A percentile compares a stretch with the other conserved stretches of the same genome.
Conservation (phyloP, 2,329 filamentous ascomycete genomes). For the Davidsoniella neocaledoniae region DNA sequence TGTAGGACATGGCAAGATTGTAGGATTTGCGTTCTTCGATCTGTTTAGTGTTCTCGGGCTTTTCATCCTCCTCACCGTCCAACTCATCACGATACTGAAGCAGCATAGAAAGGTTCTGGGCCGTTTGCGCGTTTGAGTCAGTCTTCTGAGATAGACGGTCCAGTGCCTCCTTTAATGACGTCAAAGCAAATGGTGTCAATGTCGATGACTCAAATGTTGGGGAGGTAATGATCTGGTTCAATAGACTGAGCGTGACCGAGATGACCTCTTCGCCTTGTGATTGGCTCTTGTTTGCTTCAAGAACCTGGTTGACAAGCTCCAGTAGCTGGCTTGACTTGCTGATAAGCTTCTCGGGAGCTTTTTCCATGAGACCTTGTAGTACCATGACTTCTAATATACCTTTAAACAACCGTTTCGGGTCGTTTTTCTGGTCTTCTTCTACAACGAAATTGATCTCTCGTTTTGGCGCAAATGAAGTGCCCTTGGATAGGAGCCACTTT, state of each 20-base stretch:
- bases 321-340: slow-evolving; percentile 47
- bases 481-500: slow-evolving; percentile 33
- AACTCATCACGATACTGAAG: slow-evolving; percentile 38
- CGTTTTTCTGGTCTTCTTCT: slow-evolving; percentile 14
- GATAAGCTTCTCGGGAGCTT: slow-evolving; percentile 45
- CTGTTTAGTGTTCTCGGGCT: slow-evolving; percentile 29
- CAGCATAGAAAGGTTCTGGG: slow-evolving; percentile 37
- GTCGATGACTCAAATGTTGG: slow-evolving; percentile 36
- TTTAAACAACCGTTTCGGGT: slow-evolving; percentile 23
- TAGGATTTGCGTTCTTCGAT: slow-evolving; percentile 46
- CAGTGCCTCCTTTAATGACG: slow-evolving; percentile 32
- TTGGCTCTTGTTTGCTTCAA: slow-evolving; percentile 29
- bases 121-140: slow-evolving; percentile 23
- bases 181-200: slow-evolving; percentile 25
- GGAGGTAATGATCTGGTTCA: slow-evolving; percentile 43
- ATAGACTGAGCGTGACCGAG: slow-evolving; percentile 39
- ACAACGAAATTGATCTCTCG: slow-evolving; percentile 19
- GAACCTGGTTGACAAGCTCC: slow-evolving; percentile 43
- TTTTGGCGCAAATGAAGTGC: slow-evolving; percentile 15
- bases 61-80: slow-evolving; percentile 25
- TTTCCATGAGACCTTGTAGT: slow-evolving; percentile 47
- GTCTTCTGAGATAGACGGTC: slow-evolving; percentile 21
- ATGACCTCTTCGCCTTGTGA: slow-evolving; percentile 30
- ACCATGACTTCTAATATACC: slow-evolving; percentile 42
- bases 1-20: slow-evolving; percentile 45